Evolutionary conservation across 257 asterid species (phyloP).

Genomic region (Solanum appendiculatum): DNA sequence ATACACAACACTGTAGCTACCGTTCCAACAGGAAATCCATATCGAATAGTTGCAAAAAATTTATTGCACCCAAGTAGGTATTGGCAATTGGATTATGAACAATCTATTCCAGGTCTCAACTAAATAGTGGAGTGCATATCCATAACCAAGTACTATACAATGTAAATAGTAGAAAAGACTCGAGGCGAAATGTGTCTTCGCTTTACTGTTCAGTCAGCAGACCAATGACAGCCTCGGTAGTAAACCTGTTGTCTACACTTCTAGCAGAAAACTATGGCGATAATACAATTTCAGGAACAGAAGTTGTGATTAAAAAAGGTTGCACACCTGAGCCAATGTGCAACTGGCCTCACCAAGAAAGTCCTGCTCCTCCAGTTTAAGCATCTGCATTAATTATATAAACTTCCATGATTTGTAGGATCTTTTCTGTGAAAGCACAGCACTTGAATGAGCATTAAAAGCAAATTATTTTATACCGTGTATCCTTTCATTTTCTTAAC

Average conservation of each 20-base stretch:
- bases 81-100: background rate
- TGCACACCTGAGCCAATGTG: slow-evolving; percentile 66
- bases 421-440: background rate
- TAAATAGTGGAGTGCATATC: background rate
- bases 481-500: background rate
- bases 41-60: background rate
- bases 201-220: background rate
- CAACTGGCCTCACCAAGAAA: slow-evolving; percentile 95
- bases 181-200: background rate
- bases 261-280: background rate
- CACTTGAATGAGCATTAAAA: background rate
- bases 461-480: background rate
- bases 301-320: background rate
- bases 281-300: background rate
- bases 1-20: background rate
- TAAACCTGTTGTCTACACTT: background rate
- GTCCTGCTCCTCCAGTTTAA: slow-evolving; percentile 92
- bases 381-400: slow-evolving; percentile 19
- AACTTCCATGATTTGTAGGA: background rate
- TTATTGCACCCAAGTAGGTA: background rate
- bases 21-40: background rate
- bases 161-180: background rate
- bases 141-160: background rate
- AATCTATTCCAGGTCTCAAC: background rate
- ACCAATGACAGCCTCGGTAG: background rate